Percentiles rank a stretch among this genome's conserved stretches.
Evolutionary conservation across 2,329 filamentous ascomycete genomes (phyloP).

Genomic region (Claviceps fusiformis): DNA sequence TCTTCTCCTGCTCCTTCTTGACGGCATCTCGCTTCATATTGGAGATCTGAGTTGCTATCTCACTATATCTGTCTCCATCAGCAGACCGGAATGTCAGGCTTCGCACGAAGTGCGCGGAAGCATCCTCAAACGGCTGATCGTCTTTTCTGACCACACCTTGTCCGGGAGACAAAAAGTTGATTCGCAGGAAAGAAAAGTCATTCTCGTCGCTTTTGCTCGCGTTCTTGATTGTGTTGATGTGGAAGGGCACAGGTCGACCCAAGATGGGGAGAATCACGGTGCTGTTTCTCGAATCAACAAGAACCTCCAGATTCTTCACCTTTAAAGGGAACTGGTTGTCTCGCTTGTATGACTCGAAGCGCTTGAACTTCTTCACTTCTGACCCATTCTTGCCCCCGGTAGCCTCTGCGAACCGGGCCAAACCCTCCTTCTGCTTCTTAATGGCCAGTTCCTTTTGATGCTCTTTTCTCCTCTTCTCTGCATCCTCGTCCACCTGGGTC

Average conservation of each 20-base stretch:
- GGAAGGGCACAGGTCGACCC: conserved; percentile 93
- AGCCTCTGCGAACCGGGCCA: conserved; percentile 74
- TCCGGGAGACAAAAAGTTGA: conserved; percentile 94
- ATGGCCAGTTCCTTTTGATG: conserved; percentile 80
- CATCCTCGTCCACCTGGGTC: conserved; percentile 79
- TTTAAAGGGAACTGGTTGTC: conserved; percentile 82
- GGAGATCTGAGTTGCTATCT: conserved; percentile 84
- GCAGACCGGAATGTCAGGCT: conserved; percentile 91
- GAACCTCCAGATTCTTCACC: conserved; percentile 74
- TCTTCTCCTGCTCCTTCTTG: conserved; percentile 95
- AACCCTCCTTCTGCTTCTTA: conserved; percentile 82
- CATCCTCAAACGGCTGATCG: conserved; percentile 94
- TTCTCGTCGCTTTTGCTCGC: conserved; percentile 95
- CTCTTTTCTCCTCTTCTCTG: conserved; percentile 72
- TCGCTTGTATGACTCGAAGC: conserved; percentile 96
- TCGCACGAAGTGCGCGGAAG: conserved; percentile 86
- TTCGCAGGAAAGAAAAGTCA: conserved; percentile 83
- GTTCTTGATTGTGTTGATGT: conserved; percentile 97
- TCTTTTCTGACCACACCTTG: conserved; percentile 96
- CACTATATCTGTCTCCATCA: conserved; percentile 75
- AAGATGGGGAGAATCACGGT: conserved; percentile 93
- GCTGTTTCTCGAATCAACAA: conserved; percentile 80
- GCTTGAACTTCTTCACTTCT: conserved; percentile 97
- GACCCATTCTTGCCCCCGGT: conserved; percentile 74
- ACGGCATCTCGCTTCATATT: conserved; percentile 89